These are phyloP conservation scores for Salix purpurea DNA, from an alignment of 345 rosid genomes.

Conservation along the genomic window DNA sequence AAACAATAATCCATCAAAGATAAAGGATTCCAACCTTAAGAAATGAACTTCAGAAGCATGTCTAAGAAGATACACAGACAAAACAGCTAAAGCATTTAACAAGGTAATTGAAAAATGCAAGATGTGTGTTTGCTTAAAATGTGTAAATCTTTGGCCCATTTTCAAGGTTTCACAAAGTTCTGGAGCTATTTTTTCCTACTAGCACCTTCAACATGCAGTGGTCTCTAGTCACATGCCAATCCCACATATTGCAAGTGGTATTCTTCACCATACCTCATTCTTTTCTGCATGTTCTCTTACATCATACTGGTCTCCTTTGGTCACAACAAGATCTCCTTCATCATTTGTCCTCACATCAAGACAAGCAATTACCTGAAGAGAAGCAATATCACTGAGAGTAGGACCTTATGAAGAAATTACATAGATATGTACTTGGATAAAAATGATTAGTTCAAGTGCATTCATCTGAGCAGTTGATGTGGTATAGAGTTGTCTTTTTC, in stretches of 20 bases:
- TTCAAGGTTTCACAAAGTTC: background rate
- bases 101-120: background rate
- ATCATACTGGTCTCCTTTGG: slow-evolving; percentile 96
- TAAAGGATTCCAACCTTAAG: background rate
- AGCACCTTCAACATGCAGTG: background rate
- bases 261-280: slow-evolving; percentile 60
- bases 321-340: slow-evolving; percentile 93
- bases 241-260: background rate
- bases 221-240: background rate
- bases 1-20: background rate
- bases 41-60: background rate
- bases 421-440: background rate
- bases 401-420: background rate
- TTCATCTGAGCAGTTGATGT: no score
- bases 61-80: background rate
- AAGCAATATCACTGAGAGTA: slow-evolving; percentile 12
- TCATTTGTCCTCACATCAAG: slow-evolving; percentile 96
- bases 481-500: no score
- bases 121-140: background rate
- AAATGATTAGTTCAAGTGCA: background rate
- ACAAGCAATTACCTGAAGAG: slow-evolving; percentile 84
- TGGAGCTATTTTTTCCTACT: background rate
- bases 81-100: background rate
- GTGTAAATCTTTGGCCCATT: background rate
- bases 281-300: slow-evolving; percentile 78